Base-by-base conservation (phyloP, 352 stramenopile species). In the Pythium phragmitis region DNA sequence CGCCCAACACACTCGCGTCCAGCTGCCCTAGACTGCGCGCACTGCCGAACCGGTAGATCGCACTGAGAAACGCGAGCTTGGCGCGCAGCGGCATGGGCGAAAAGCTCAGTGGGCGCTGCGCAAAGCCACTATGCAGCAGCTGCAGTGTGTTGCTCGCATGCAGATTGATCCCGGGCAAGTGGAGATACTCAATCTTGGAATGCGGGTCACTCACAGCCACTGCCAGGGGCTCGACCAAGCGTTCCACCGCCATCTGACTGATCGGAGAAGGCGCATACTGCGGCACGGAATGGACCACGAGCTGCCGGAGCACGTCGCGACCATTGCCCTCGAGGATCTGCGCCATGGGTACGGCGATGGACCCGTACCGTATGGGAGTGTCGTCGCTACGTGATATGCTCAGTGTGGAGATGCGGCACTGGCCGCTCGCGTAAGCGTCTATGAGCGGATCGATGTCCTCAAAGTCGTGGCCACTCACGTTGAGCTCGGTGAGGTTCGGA, bases 21-120 rank as follows among this genome's bases (percentile, higher is more conserved):
- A 65, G 47, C 30, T 23, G 36, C 7, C 58, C 37, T 1, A 65
- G 12, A 23, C 58, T 65, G 3, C 37, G 37, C 36, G 50, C 17
- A 1, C 9, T 11, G n/a, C 37, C 8, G 1, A 45, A 58, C 16
- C 47, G 58, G 12, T 41, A 65, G 28, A 58, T 57, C 23, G 56
- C 58, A 37, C 58, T 65, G 3, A 65, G 36, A 23, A 65, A 57
- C 34, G 58, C 58, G 37, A 65, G 58, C 48, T 65, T 65, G 21
- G 21, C 21, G 0, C 58, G 33, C 37, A 65, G 46, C 19, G 46
- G 36, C 58, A 65, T 56, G 13, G 33, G 47, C n/a, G 58, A 41
- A 34, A 45, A 58, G 37, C 58, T 46, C 21, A 51, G 26, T 23
- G 58, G 58, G 1, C 45, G 36, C 2, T 19, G 0, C 0, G 34